Evolutionary conservation across 2,329 filamentous ascomycete species (phyloP).

Genomic region (Neoascochyta sp.): DNA sequence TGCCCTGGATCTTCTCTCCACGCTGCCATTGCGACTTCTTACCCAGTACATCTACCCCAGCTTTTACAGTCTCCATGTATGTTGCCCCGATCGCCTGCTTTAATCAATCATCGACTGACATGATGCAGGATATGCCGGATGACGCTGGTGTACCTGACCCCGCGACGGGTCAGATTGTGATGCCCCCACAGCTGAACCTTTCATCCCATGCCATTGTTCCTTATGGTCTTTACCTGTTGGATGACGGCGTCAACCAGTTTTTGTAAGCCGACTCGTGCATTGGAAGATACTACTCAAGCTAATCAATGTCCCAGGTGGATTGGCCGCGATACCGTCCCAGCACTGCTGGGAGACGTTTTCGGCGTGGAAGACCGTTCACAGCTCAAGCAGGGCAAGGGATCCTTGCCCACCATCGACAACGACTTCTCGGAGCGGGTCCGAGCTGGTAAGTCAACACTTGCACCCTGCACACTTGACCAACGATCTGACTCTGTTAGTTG

Average conservation of each 20-base stretch:
- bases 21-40: slow-evolving; percentile 80
- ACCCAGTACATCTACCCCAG: slow-evolving; percentile 77
- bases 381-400: slow-evolving; percentile 86
- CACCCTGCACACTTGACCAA: no score
- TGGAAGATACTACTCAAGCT: no score
- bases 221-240: slow-evolving; percentile 92
- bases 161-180: slow-evolving; percentile 80
- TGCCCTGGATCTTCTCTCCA: slow-evolving; percentile 89
- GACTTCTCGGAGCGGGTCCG: slow-evolving; percentile 96
- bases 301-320: slow-evolving; percentile 60
- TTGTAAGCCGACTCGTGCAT: no score
- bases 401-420: slow-evolving; percentile 81
- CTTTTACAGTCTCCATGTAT: slow-evolving; percentile 33
- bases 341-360: slow-evolving; percentile 86
- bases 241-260: slow-evolving; percentile 97
- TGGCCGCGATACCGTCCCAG: slow-evolving; percentile 85
- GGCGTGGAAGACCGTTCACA: slow-evolving; percentile 78
- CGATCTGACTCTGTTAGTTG: no score
- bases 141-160: slow-evolving; percentile 81
- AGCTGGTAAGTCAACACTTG: slow-evolving; percentile 16
- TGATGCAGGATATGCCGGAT: slow-evolving; percentile 93
- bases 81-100: background rate
- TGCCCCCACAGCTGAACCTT: slow-evolving; percentile 80
- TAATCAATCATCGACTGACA: slow-evolving; percentile 46
- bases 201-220: slow-evolving; percentile 83